Conservation (phyloP, 208 protist genomes). For the Leishmania braziliensis region DNA sequence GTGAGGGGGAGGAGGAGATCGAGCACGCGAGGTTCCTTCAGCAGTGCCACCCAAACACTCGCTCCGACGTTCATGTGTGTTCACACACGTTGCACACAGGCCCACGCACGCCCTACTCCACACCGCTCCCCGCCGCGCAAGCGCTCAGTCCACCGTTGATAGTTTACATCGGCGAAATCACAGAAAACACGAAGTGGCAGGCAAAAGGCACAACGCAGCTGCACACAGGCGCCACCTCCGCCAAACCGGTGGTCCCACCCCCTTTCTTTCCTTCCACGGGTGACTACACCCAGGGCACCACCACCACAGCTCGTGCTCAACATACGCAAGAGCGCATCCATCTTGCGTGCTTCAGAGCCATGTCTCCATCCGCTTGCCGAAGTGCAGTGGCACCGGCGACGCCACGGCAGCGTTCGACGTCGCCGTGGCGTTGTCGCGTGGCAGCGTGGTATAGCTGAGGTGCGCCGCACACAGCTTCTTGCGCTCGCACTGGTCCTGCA, state of each 20-base stretch:
- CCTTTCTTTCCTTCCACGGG: not conserved
- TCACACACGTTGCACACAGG: not conserved
- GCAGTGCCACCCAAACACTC: not conserved
- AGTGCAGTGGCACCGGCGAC: constrained; percentile 3
- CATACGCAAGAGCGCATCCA: not conserved
- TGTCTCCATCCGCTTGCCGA: constrained; percentile 26
- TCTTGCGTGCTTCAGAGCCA: constrained; percentile 11
- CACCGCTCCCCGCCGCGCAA: not conserved
- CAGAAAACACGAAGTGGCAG: not conserved
- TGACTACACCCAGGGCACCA: not conserved
- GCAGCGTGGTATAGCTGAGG: constrained; percentile 16
- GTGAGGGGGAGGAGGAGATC: not conserved
- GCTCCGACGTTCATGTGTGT: not conserved
- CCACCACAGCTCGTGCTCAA: not conserved
- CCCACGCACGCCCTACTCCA: not conserved
- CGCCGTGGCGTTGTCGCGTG: constrained; percentile 29
- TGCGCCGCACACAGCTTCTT: constrained; percentile 6
- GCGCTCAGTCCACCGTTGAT: not conserved
- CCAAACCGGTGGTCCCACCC: not conserved
- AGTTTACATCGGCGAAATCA: not conserved
- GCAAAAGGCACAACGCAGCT: not conserved
- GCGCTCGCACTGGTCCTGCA: constrained; percentile 23
- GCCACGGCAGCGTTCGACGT: constrained; percentile 13
- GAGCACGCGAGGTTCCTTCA: not conserved
- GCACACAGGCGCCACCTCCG: not conserved